phyloP scores from a whole-genome alignment of 2,329 filamentous ascomycete species.

The Aspergillus ruber region DNA sequence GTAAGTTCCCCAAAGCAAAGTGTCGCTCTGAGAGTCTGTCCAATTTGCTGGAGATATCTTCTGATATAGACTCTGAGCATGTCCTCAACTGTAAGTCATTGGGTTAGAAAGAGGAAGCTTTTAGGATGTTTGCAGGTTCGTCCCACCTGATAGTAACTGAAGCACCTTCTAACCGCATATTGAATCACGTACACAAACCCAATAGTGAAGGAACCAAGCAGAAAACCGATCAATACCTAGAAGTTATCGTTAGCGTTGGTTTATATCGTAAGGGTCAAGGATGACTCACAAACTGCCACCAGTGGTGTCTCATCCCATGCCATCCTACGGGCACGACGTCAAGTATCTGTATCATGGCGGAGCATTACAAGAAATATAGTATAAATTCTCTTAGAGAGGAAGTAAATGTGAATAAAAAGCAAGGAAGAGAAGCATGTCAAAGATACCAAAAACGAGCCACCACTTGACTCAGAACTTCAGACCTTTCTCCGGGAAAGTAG shows the following conservation, averaged over 20 bases:
- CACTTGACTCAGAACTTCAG: not conserved
- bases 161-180: constrained; percentile 14
- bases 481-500: too few relatives aligned
- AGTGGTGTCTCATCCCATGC: constrained; percentile 30
- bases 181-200: constrained; percentile 26
- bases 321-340: constrained; percentile 26
- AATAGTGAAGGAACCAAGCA: constrained; percentile 23
- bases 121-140: not conserved
- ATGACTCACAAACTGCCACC: constrained; percentile 39
- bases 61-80: constrained; percentile 17
- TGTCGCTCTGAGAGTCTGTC: constrained; percentile 15
- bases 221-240: constrained; percentile 30
- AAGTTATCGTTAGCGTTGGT: constrained; percentile 5
- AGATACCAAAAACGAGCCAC: not conserved
- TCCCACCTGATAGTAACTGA: constrained; percentile 25
- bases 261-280: constrained; percentile 1
- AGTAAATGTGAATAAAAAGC: not conserved
- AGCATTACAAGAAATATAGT: not conserved
- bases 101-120: not conserved
- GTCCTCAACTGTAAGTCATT: constrained; percentile 16
- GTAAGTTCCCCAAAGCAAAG: constrained; percentile 14
- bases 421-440: not conserved
- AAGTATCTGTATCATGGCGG: constrained; percentile 24
- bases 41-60: constrained; percentile 17
- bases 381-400: not conserved